Evolutionary conservation across 2,329 filamentous ascomycete genomes (phyloP).

Genomic region (Cytospora chrysosperma): DNA sequence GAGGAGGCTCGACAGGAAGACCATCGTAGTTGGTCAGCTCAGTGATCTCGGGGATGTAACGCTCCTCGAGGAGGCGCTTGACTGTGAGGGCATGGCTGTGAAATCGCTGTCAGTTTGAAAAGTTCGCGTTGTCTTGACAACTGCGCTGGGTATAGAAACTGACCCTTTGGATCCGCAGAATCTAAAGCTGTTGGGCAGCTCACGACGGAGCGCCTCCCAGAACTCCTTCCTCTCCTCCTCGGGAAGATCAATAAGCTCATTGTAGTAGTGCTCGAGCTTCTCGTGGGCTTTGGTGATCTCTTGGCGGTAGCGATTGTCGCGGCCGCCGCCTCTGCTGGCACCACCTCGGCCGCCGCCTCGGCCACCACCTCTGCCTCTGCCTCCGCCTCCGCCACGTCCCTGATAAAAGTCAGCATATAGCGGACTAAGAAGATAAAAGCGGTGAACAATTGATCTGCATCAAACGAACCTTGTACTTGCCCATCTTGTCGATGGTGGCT

Average conservation of each 20-base stretch:
- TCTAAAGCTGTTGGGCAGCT: conserved; percentile 94
- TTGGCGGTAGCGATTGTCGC: conserved; percentile 47
- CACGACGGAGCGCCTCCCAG: conserved; percentile 78
- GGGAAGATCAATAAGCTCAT: conserved; percentile 70
- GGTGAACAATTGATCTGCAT: background rate
- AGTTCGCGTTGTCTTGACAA: background rate
- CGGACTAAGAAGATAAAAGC: too few species aligned
- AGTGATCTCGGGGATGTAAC: conserved; percentile 88
- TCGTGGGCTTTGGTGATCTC: conserved; percentile 77
- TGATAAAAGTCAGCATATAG: background rate
- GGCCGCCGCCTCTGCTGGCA: conserved; percentile 38
- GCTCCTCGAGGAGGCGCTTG: conserved; percentile 80
- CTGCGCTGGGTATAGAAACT: conserved; percentile 15
- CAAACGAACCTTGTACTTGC: background rate
- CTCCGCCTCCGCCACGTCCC: conserved; percentile 19
- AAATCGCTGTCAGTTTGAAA: conserved; percentile 19
- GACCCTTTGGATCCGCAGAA: conserved; percentile 95
- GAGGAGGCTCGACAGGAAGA: conserved; percentile 75
- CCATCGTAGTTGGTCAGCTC: conserved; percentile 82
- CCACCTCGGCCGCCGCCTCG: conserved; percentile 36
- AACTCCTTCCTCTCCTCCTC: conserved; percentile 78
- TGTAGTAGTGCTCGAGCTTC: conserved; percentile 84
- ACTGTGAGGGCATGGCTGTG: conserved; percentile 85
- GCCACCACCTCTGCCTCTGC: conserved; percentile 25
- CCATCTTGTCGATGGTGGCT: conserved; percentile 10